phyloP scores from a whole-genome alignment of 352 stramenopile genomes.

The Globisporangium ultimum region DNA sequence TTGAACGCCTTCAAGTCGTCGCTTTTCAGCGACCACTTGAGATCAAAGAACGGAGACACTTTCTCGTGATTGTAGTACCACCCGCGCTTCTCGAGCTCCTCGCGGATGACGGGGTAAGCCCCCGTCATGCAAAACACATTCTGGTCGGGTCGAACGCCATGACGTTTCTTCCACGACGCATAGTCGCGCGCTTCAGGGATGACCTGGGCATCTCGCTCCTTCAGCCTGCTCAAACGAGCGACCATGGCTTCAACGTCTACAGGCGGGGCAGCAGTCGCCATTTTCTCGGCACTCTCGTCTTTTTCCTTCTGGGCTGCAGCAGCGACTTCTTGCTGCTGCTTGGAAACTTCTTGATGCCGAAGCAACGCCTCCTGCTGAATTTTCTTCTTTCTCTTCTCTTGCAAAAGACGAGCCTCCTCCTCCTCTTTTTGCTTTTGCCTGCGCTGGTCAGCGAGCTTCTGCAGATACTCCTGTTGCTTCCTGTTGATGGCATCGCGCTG shows the following conservation, averaged over 20 bases:
- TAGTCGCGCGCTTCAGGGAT: conserved; percentile 79
- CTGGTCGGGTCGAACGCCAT: conserved; percentile 66
- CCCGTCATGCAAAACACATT: conserved; percentile 91
- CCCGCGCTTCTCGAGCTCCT: conserved; percentile 83
- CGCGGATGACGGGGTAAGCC: conserved; percentile 90
- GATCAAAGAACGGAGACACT: conserved; percentile 85
- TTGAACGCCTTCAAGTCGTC: conserved; percentile 78
- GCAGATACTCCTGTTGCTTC: conserved; percentile 72
- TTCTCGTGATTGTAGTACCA: conserved; percentile 88
- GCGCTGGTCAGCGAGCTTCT: conserved; percentile 54
- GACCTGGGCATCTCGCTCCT: conserved; percentile 60
- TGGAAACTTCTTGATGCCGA: conserved; percentile 49
- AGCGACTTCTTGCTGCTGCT: conserved; percentile 37
- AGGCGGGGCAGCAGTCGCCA: conserved; percentile 12
- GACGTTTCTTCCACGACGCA: conserved; percentile 87
- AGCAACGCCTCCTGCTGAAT: conserved; percentile 53
- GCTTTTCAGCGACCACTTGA: conserved; percentile 91
- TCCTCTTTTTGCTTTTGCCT: conserved; percentile 70
- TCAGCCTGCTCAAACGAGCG: conserved; percentile 71
- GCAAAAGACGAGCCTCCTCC: conserved; percentile 46
- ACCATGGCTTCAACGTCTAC: conserved; percentile 70
- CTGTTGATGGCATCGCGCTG: conserved; percentile 44
- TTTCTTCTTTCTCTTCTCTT: conserved; percentile 52
- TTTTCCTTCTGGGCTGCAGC: conserved; percentile 29
- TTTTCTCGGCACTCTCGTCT: conserved; percentile 21